Evolutionary conservation across 2,329 filamentous ascomycete species (phyloP).

Genomic region (Conoideocrella luteorostrata): DNA sequence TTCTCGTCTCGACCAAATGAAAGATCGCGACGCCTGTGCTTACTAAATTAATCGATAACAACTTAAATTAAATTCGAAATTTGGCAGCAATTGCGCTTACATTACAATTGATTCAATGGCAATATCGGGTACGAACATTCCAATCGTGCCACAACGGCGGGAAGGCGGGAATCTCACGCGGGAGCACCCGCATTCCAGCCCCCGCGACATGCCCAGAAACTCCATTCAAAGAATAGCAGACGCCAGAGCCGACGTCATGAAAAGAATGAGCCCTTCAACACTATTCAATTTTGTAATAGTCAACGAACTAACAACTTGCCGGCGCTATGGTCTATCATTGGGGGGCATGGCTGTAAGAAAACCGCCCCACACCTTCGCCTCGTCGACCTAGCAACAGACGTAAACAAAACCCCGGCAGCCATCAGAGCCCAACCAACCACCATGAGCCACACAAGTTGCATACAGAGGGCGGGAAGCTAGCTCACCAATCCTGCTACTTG

Average conservation of each 20-base stretch:
- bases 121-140: slow-evolving; percentile 4
- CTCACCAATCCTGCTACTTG: neutral
- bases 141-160: slow-evolving; percentile 1
- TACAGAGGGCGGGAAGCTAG: slow-evolving; percentile 3
- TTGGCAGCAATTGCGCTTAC: no score
- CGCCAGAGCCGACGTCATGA: neutral
- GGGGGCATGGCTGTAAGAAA: no score
- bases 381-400: slow-evolving; percentile 27
- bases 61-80: no score
- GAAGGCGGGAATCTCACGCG: neutral
- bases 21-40: no score
- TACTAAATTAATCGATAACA: no score
- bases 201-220: slow-evolving; percentile 1
- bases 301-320: no score
- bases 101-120: neutral
- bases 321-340: no score
- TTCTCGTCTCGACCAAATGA: no score
- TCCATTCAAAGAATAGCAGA: neutral
- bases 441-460: slow-evolving; percentile 18
- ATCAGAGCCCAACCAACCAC: slow-evolving; percentile 23
- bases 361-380: neutral
- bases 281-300: no score
- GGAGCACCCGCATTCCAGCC: slow-evolving; percentile 7
- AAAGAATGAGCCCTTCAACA: neutral
- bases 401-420: slow-evolving; percentile 26